Percentiles rank a stretch among this genome's conserved stretches.
phyloP scores from a whole-genome alignment of 202 grass and related monocot genomes.

The Dendrocalamus latiflorus region DNA sequence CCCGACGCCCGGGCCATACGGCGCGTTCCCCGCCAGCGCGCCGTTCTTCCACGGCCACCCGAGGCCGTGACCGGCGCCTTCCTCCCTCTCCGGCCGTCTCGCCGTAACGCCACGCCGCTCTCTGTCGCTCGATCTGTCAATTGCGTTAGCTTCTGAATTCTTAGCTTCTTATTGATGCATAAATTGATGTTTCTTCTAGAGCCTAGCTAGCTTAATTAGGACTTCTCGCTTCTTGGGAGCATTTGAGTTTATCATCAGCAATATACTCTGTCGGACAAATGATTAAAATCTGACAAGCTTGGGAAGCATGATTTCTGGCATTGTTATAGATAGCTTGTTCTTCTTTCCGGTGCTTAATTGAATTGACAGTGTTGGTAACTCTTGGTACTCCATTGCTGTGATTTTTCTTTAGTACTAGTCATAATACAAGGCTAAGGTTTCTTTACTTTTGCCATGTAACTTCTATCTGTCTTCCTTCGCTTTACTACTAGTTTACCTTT shows the following conservation, averaged over 20 bases:
- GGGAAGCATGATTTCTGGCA: slow-evolving; percentile 28
- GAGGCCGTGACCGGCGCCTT: slow-evolving; percentile 39
- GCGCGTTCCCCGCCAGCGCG: slow-evolving; percentile 40
- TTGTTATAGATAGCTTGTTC: background rate
- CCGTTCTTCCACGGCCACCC: slow-evolving; percentile 65
- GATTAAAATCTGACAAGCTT: slow-evolving; percentile 42
- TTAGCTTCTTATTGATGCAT: slow-evolving; percentile 43
- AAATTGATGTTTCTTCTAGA: slow-evolving; percentile 52
- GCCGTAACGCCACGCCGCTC: slow-evolving; percentile 15
- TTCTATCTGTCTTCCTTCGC: slow-evolving; percentile 39
- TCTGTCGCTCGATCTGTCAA: slow-evolving; percentile 25
- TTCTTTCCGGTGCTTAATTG: background rate
- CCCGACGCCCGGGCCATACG: slow-evolving; percentile 53
- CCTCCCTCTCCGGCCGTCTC: background rate
- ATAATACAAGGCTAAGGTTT: background rate
- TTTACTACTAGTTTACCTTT: slow-evolving; percentile 45
- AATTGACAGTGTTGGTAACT: slow-evolving; percentile 13
- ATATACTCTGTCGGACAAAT: slow-evolving; percentile 40
- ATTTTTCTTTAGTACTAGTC: background rate
- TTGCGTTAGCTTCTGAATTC: slow-evolving; percentile 24
- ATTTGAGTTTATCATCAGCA: slow-evolving; percentile 19
- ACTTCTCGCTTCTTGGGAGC: slow-evolving; percentile 39
- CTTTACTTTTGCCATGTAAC: slow-evolving; percentile 23
- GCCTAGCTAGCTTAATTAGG: slow-evolving; percentile 36
- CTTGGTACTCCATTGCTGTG: background rate